Conservation (phyloP, 306 rosid species). For the Trifolium pratense region DNA sequence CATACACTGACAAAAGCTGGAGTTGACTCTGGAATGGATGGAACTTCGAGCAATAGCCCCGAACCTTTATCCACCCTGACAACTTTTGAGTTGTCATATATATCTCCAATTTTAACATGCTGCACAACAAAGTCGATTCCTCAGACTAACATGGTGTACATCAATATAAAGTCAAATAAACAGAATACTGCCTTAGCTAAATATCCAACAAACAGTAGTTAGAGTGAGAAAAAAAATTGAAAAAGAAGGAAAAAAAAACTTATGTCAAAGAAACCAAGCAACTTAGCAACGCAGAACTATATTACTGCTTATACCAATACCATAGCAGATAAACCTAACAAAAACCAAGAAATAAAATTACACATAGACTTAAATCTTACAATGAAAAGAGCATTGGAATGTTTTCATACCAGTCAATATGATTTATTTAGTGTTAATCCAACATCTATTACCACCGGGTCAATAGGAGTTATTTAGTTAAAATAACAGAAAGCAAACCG, state of each 20-base stretch:
- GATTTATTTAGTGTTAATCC: constrained; percentile 3
- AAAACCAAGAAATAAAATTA: constrained; percentile 5
- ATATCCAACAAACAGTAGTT: constrained; percentile 4
- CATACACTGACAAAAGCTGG: constrained; percentile 87
- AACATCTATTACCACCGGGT: not conserved
- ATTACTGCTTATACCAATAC: constrained; percentile 11
- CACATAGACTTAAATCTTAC: not conserved
- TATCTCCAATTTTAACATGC: constrained; percentile 84
- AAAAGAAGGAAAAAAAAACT: not conserved
- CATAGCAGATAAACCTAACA: constrained; percentile 6
- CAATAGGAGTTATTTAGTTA: constrained; percentile 16
- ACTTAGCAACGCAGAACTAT: not conserved
- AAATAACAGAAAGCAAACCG: not conserved
- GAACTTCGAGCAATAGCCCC: constrained; percentile 86
- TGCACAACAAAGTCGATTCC: constrained; percentile 45
- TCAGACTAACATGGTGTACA: constrained; percentile 32
- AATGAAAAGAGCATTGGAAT: not conserved
- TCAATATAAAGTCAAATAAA: constrained; percentile 14
- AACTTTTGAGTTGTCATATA: constrained; percentile 78
- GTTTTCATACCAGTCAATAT: not conserved
- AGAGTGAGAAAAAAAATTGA: not conserved
- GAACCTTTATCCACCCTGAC: constrained; percentile 80
- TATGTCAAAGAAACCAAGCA: constrained; percentile 5
- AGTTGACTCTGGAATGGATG: constrained; percentile 70
- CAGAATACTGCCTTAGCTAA: constrained; percentile 3